Evolutionary conservation across 768 basidiomycete genomes (phyloP).

Genomic region (Leccinum subtestaceum): DNA sequence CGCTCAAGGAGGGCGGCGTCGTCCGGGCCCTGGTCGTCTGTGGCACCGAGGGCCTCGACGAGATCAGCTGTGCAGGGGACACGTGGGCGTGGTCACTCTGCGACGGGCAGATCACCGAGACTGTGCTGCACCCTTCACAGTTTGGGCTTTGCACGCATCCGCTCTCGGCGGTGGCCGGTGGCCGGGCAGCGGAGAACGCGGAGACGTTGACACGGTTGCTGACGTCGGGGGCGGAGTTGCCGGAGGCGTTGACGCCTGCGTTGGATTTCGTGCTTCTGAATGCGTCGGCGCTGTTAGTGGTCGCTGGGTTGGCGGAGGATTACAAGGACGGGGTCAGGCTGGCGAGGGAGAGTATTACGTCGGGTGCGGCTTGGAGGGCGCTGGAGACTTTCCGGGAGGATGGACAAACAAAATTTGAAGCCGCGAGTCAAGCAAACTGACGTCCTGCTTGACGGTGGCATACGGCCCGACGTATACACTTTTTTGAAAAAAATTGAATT

Average conservation of each 20-base stretch:
- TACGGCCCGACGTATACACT: too few species aligned
- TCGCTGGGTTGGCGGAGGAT: conserved; percentile 71
- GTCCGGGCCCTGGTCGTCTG: conserved; percentile 89
- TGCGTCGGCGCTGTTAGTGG: conserved; percentile 81
- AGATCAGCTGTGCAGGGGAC: conserved; percentile 91
- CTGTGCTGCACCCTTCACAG: conserved; percentile 59
- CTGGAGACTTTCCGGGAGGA: conserved; percentile 49
- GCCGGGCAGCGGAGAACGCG: conserved; percentile 79
- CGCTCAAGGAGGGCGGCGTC: conserved; percentile 70
- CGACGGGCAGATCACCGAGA: conserved; percentile 62
- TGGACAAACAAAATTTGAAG: conserved; percentile 21
- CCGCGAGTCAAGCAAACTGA: neutral
- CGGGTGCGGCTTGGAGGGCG: conserved; percentile 60
- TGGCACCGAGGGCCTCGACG: conserved; percentile 87
- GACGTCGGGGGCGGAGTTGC: conserved; percentile 52
- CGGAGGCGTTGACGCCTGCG: conserved; percentile 57
- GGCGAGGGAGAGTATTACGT: conserved; percentile 59
- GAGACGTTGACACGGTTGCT: conserved; percentile 66
- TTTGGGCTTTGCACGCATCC: conserved; percentile 80
- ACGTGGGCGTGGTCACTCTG: conserved; percentile 82
- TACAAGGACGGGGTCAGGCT: conserved; percentile 69
- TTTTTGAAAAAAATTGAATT: too few species aligned
- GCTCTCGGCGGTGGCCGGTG: conserved; percentile 66
- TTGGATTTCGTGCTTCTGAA: conserved; percentile 90
- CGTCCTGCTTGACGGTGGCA: neutral